phyloP scores from a whole-genome alignment of 2,329 filamentous ascomycete genomes.

The Trichoderma polysporum region DNA sequence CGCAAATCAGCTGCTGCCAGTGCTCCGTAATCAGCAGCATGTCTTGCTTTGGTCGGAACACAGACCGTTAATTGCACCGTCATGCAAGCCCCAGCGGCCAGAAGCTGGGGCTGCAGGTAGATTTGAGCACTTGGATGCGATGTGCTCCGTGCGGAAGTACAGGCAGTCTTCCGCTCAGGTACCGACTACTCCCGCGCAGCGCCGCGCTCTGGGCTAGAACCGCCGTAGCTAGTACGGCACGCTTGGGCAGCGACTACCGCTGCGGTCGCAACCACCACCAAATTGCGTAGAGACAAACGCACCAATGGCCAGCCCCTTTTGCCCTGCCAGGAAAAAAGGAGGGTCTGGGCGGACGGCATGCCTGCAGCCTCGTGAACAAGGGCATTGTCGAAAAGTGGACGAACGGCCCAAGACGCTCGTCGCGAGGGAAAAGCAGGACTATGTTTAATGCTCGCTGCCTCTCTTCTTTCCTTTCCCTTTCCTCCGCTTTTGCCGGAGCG shows the following conservation, averaged over 20 bases:
- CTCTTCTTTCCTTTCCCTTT: conserved; percentile 1
- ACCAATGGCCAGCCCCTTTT: conserved; percentile 22
- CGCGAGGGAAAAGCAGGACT: conserved; percentile 6
- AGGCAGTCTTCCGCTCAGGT: neutral
- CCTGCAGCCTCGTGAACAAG: conserved; percentile 14
- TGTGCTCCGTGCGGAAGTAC: conserved; percentile 11
- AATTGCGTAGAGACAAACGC: conserved; percentile 14
- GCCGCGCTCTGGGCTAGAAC: neutral
- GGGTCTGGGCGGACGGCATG: conserved; percentile 15
- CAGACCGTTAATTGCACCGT: conserved; percentile 3
- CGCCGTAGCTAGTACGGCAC: neutral
- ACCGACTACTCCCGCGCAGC: neutral
- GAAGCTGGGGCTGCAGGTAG: conserved; percentile 8
- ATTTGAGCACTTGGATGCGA: neutral
- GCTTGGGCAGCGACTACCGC: neutral
- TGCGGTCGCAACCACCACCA: neutral
- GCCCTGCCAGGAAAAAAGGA: conserved; percentile 5
- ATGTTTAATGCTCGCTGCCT: neutral
- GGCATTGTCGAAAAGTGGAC: conserved; percentile 13
- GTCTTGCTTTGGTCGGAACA: neutral
- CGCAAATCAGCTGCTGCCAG: neutral
- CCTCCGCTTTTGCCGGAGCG: conserved; percentile 12
- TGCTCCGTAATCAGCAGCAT: neutral
- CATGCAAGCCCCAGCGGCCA: conserved; percentile 5
- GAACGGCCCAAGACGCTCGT: conserved; percentile 12